phyloP scores from a whole-genome alignment of 2,329 filamentous ascomycete genomes.

The Fusarium sp. region DNA sequence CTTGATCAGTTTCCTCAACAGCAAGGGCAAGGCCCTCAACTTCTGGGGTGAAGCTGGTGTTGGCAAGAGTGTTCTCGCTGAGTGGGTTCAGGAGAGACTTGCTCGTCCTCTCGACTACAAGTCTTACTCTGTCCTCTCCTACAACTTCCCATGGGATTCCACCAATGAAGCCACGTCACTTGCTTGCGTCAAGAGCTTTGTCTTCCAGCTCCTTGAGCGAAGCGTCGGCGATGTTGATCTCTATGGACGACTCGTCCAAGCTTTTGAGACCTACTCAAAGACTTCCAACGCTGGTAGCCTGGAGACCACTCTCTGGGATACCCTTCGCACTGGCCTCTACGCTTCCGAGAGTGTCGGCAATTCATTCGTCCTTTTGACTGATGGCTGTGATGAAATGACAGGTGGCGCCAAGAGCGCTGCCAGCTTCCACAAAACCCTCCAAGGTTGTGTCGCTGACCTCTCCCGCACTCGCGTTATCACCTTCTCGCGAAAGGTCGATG shows the following conservation, averaged over 20 bases:
- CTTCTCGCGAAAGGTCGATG: slow-evolving; percentile 50
- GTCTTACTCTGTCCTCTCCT: slow-evolving; percentile 51
- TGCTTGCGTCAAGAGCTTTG: slow-evolving; percentile 51
- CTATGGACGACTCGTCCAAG: slow-evolving; percentile 46
- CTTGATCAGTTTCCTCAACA: slow-evolving; percentile 50
- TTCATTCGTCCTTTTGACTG: slow-evolving; percentile 50
- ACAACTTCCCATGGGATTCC: slow-evolving; percentile 51
- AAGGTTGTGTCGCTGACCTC: slow-evolving; percentile 44
- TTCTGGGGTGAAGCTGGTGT: slow-evolving; percentile 50
- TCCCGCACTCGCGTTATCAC: slow-evolving; percentile 48
- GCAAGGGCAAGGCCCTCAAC: slow-evolving; percentile 49
- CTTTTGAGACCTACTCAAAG: slow-evolving; percentile 42
- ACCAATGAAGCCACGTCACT: slow-evolving; percentile 46
- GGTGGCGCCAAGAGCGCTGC: slow-evolving; percentile 41
- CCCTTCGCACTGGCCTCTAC: slow-evolving; percentile 48
- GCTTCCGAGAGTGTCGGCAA: slow-evolving; percentile 44
- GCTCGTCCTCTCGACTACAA: slow-evolving; percentile 51
- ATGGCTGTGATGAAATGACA: slow-evolving; percentile 52
- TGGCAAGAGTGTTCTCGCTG: slow-evolving; percentile 53
- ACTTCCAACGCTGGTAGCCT: slow-evolving; percentile 42
- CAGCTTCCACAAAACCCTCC: slow-evolving; percentile 48
- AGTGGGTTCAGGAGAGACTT: slow-evolving; percentile 54
- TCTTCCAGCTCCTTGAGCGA: slow-evolving; percentile 53
- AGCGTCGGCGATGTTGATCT: slow-evolving; percentile 52
- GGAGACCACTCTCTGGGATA: slow-evolving; percentile 48